A percentile compares a stretch with the other conserved stretches of the same genome.
Evolutionary conservation across 2,329 filamentous ascomycete species (phyloP).

Genomic region (Fonsecaea pugnacius): DNA sequence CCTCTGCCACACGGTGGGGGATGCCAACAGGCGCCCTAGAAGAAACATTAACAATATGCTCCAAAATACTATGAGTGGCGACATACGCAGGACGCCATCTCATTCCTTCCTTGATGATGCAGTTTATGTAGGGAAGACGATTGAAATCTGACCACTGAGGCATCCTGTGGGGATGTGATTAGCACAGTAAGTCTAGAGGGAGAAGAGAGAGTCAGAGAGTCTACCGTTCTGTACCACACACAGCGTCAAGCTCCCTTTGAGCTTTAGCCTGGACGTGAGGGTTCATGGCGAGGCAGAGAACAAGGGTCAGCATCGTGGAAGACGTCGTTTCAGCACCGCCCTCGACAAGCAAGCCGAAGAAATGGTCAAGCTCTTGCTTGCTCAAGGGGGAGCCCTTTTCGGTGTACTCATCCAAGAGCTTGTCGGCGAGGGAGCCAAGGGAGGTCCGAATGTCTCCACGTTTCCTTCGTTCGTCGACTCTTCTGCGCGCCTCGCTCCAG

Average conservation of each 20-base stretch:
- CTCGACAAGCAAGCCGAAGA: conserved; percentile 19
- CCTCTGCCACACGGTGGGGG: conserved; percentile 44
- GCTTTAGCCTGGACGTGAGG: conserved; percentile 57
- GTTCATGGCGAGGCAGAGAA: conserved; percentile 49
- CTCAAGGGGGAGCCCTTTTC: conserved; percentile 19
- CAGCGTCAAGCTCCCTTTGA: conserved; percentile 52
- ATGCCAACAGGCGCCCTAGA: conserved; percentile 18
- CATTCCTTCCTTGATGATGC: conserved; percentile 48
- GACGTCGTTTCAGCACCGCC: conserved; percentile 27
- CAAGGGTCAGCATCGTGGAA: conserved; percentile 17
- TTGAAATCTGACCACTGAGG: conserved; percentile 42
- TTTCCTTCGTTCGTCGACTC: conserved; percentile 9
- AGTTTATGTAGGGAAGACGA: conserved; percentile 44
- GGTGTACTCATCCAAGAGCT: conserved; percentile 13
- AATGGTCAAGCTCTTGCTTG: conserved; percentile 21
- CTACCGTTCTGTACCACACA: conserved; percentile 49
- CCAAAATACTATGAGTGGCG: not conserved
- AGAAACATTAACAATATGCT: not conserved
- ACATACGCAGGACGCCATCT: conserved; percentile 46
- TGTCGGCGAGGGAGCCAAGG: conserved; percentile 17
- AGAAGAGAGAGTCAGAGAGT: conserved; percentile 27
- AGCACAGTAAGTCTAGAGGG: not conserved
- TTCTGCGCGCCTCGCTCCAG: conserved; percentile 18
- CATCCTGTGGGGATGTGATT: not conserved
- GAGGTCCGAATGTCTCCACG: conserved; percentile 13